Evolutionary conservation across 129 eudicot species (phyloP), one percentile per base, ranked within the genome.

Genomic region (Gnaphalium uliginosum): DNA sequence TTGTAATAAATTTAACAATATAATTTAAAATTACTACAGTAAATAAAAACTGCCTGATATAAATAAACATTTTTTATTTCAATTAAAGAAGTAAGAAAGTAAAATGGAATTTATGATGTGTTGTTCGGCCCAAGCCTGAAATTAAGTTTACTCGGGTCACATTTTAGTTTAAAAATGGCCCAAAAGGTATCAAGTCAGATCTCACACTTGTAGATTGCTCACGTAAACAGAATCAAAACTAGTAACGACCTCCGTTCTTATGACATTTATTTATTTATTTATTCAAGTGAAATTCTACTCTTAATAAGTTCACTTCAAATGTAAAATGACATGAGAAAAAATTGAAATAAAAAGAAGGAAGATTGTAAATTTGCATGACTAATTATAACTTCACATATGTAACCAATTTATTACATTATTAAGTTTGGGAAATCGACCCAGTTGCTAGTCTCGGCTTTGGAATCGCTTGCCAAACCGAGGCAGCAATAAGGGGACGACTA

Each of bases 391-490:
- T 79, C 79, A 66, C 68, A 73, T 35, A 65, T 73, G 83, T 79
- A 41, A 67, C 63, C 63, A 79, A 18, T 64, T 27, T 79, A 73
- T 66, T 56, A 66, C 74, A 79, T 72, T 17, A 65, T 62, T 17
- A 43, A 73, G 69, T 62, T 56, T 66, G 85, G 69, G 39, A 50
- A 51, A 75, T 63, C 0, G 21, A 1, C 67, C 80, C 77, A 8
- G 21, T 64, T 51, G 50, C 13, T 2, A 19, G 25, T 1, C 66
- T 76, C 50, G 75, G 68, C 51, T 79, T 78, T 54, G 83, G 66
- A 58, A 60, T 72, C 14, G 72, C 76, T 61, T 83, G 87, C 98
- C 98, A 92, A 64, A 96, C 96, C 37, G 98, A 92, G 15, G 98
- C 92, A 4, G 94, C 88, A 78, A 92, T 77, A 66, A 92, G 87